phyloP scores from a whole-genome alignment of 352 stramenopile species.

The Aphanomyces cochlioides region DNA sequence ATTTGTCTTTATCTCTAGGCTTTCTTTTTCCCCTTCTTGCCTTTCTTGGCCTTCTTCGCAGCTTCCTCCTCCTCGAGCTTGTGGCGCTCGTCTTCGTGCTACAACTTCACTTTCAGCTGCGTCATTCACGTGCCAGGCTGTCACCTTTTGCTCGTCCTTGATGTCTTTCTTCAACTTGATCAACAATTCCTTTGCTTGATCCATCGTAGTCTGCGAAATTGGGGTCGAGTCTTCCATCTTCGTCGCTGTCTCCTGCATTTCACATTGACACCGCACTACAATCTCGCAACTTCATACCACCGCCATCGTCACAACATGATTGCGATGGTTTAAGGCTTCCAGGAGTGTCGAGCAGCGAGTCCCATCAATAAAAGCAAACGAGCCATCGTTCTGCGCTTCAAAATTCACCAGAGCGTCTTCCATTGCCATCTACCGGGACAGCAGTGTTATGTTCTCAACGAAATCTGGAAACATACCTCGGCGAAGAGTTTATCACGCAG shows the following conservation, averaged over 20 bases:
- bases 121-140: background rate
- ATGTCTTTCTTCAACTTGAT: slow-evolving; percentile 83
- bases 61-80: slow-evolving; percentile 64
- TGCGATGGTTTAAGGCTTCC: slow-evolving; percentile 58
- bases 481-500: slow-evolving; percentile 58
- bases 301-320: slow-evolving; percentile 48
- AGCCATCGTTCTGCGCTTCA: slow-evolving; percentile 25
- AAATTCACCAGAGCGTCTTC: slow-evolving; percentile 59
- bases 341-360: slow-evolving; percentile 49
- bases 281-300: slow-evolving; percentile 36
- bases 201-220: slow-evolving; percentile 51
- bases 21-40: slow-evolving; percentile 32
- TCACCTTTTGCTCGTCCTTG: slow-evolving; percentile 52
- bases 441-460: background rate
- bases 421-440: slow-evolving; percentile 40
- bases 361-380: slow-evolving; percentile 57
- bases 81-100: slow-evolving; percentile 69
- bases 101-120: slow-evolving; percentile 23
- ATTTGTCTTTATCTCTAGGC: slow-evolving; percentile 24
- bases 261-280: slow-evolving; percentile 23
- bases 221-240: slow-evolving; percentile 40
- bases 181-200: slow-evolving; percentile 51
- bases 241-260: slow-evolving; percentile 39
- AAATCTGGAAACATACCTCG: slow-evolving; percentile 33
- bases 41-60: slow-evolving; percentile 77